Conservation (phyloP, 371 early-diverging fungal species). For the Funneliformis caledonium region DNA sequence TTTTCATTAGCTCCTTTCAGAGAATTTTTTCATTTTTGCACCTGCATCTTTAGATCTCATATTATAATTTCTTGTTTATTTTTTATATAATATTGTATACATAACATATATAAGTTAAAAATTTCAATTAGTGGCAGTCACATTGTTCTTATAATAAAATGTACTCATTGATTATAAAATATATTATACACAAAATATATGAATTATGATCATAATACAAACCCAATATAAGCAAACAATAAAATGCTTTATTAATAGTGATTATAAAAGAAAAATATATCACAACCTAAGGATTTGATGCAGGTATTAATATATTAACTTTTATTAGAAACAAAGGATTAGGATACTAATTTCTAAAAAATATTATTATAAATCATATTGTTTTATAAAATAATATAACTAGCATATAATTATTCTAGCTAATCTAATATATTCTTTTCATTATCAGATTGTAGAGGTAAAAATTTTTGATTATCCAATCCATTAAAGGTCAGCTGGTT, state of each 20-base stretch:
- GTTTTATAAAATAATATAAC: not conserved
- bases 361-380: too few relatives aligned
- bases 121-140: too few relatives aligned
- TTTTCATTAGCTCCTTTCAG: too few relatives aligned
- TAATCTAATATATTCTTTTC: slow-evolving; percentile 9
- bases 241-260: not conserved
- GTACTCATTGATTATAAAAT: too few relatives aligned
- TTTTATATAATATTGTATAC: too few relatives aligned
- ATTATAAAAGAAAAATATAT: not conserved
- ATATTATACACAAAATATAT: too few relatives aligned
- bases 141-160: too few relatives aligned
- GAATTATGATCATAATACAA: not conserved
- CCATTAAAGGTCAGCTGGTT: slow-evolving; percentile 2
- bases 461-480: not conserved
- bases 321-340: not conserved
- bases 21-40: too few relatives aligned
- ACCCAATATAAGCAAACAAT: slow-evolving; percentile 7
- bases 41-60: too few relatives aligned
- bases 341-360: not conserved
- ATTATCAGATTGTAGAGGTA: not conserved
- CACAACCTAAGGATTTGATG: slow-evolving; percentile 12
- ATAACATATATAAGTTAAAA: too few relatives aligned
- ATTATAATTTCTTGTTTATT: too few relatives aligned
- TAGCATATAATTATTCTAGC: not conserved
- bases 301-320: not conserved